phyloP scores from a whole-genome alignment of 1,139 yeast species.

The Petasospora rhodanensis region DNA sequence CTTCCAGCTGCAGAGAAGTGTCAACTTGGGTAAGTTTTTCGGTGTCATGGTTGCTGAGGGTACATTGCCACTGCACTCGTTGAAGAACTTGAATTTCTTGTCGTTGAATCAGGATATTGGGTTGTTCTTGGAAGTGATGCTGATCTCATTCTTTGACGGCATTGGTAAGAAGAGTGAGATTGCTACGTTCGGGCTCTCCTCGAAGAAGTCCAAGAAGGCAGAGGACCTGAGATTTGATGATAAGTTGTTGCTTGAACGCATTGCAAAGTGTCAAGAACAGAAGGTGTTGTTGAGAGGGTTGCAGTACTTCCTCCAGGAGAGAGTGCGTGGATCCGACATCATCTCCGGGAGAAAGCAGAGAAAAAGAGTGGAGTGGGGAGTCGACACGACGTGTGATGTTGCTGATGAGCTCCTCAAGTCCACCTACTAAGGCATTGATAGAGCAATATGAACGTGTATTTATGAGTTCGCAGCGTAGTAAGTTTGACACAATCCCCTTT shows the following conservation, averaged over 20 bases:
- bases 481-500: too few relatives aligned
- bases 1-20: constrained; percentile 49
- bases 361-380: constrained; percentile 69
- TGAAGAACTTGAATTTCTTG: constrained; percentile 71
- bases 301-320: constrained; percentile 59
- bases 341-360: constrained; percentile 56
- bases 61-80: constrained; percentile 62
- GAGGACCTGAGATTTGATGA: constrained; percentile 47
- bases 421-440: too few relatives aligned
- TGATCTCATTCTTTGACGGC: constrained; percentile 62
- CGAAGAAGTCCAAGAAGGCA: constrained; percentile 31
- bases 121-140: constrained; percentile 67
- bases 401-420: constrained; percentile 42
- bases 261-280: constrained; percentile 62
- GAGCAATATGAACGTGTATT: too few relatives aligned
- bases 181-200: constrained; percentile 45
- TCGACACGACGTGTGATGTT: constrained; percentile 48
- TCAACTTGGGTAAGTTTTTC: constrained; percentile 75
- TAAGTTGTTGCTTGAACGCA: constrained; percentile 46
- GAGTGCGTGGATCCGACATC: constrained; percentile 46
- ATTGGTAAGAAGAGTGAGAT: constrained; percentile 63
- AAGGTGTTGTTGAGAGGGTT: constrained; percentile 64
- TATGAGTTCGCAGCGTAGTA: too few relatives aligned
- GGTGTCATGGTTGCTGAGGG: constrained; percentile 74
- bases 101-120: constrained; percentile 63